Percentiles rank a stretch among this genome's conserved stretches.
phyloP scores from a whole-genome alignment of 163 green algal genomes.

The Coccomyxa subellipsoidea region DNA sequence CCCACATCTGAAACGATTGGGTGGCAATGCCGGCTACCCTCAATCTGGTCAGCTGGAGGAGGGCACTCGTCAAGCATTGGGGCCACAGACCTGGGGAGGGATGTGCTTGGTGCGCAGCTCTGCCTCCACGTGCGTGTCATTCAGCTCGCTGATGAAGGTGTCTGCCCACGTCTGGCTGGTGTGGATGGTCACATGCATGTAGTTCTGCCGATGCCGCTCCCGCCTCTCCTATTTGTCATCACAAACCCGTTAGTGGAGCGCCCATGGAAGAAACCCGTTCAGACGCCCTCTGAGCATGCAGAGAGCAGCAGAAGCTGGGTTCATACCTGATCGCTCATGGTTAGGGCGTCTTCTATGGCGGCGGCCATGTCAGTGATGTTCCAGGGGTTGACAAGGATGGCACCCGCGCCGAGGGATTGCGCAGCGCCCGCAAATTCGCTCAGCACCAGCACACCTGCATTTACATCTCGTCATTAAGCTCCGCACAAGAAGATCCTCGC shows the following conservation, averaged over 20 bases:
- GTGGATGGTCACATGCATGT: conserved; percentile 88
- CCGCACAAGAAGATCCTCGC: no score
- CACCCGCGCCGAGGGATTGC: conserved; percentile 80
- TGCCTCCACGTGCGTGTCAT: conserved; percentile 96
- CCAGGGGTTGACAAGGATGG: conserved; percentile 97
- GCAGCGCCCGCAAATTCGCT: conserved; percentile 92
- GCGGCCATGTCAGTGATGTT: conserved; percentile 91
- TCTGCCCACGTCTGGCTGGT: conserved; percentile 91
- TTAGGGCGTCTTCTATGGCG: conserved; percentile 90
- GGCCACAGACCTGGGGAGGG: conserved; percentile 70
- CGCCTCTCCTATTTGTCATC: conserved; percentile 66
- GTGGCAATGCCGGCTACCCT: no score
- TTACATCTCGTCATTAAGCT: no score
- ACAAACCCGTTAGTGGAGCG: background rate
- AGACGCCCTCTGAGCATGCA: background rate
- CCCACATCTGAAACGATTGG: no score
- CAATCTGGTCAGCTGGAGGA: no score
- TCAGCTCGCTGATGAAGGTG: conserved; percentile 96
- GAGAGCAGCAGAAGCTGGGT: background rate
- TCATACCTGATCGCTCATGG: conserved; percentile 61
- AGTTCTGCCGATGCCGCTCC: conserved; percentile 94
- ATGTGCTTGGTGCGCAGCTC: conserved; percentile 82
- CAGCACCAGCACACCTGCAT: conserved; percentile 90
- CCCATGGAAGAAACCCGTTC: background rate
- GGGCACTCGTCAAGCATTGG: no score